Conservation (phyloP, 75 land plant genomes). For the Pseudotsuga menziesii region DNA sequence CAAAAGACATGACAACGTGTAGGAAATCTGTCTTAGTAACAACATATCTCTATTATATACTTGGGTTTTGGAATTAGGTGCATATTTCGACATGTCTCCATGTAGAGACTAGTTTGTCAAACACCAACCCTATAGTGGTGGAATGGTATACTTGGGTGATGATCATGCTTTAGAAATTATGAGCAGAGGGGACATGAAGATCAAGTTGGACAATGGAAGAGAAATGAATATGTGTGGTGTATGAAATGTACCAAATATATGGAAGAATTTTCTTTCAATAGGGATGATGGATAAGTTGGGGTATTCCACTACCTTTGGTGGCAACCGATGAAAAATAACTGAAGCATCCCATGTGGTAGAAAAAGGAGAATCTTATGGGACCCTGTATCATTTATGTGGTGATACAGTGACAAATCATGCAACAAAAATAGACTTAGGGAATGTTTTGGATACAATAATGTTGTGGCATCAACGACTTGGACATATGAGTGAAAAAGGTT, state of each 20-base stretch:
- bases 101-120: background rate
- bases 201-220: background rate
- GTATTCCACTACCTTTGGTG: background rate
- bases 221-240: background rate
- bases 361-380: no score
- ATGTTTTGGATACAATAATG: background rate
- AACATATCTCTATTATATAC: background rate
- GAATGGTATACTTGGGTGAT: no score
- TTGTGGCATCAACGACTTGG: background rate
- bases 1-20: background rate
- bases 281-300: background rate
- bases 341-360: no score
- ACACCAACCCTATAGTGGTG: no score
- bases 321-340: no score
- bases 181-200: background rate
- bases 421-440: background rate
- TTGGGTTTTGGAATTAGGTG: background rate
- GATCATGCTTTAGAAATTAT: background rate
- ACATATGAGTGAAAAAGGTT: no score
- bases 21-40: background rate
- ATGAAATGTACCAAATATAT: background rate
- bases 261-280: no score
- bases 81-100: no score
- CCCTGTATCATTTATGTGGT: background rate
- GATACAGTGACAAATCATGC: background rate